A percentile compares a stretch with the other conserved stretches of the same genome.
These are phyloP conservation scores for Prunus davidiana DNA, from an alignment of 306 rosid genomes.

Conservation along the genomic window DNA sequence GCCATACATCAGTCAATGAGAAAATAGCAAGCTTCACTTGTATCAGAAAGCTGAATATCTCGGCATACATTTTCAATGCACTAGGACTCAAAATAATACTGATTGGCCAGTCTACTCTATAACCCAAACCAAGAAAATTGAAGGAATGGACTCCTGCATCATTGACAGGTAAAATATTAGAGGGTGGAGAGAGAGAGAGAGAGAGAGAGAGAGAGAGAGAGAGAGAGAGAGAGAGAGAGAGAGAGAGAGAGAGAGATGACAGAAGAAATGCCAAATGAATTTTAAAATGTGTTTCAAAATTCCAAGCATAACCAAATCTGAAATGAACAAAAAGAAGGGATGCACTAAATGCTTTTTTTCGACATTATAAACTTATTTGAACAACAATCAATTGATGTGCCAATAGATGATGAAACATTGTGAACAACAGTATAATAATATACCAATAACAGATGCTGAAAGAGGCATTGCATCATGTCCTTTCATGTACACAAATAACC, in stretches of 20 bases:
- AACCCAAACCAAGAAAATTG: constrained; percentile 92
- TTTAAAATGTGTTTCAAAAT: not conserved
- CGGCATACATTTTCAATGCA: constrained; percentile 76
- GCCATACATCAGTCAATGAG: constrained; percentile 80
- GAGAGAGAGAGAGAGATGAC: constrained; percentile 7
- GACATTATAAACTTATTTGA: not conserved
- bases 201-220: too few species aligned
- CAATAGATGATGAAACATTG: not conserved
- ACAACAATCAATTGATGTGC: not conserved
- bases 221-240: constrained; percentile 8
- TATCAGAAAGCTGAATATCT: constrained; percentile 88
- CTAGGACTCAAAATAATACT: constrained; percentile 76
- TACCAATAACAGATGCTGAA: constrained; percentile 70
- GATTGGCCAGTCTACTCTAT: constrained; percentile 89
- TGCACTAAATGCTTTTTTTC: not conserved
- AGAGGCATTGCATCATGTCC: constrained; percentile 63
- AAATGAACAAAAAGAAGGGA: not conserved
- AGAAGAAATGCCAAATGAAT: not conserved
- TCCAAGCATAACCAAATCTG: constrained; percentile 5
- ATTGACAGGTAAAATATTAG: constrained; percentile 10
- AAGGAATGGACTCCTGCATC: constrained; percentile 85
- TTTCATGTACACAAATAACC: constrained; percentile 83
- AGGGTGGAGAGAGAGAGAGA: constrained; percentile 5
- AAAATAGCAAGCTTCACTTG: constrained; percentile 88
- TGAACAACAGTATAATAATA: not conserved